Conservation (phyloP, 768 basidiomycete genomes). For the Coprinopsis sp. region DNA sequence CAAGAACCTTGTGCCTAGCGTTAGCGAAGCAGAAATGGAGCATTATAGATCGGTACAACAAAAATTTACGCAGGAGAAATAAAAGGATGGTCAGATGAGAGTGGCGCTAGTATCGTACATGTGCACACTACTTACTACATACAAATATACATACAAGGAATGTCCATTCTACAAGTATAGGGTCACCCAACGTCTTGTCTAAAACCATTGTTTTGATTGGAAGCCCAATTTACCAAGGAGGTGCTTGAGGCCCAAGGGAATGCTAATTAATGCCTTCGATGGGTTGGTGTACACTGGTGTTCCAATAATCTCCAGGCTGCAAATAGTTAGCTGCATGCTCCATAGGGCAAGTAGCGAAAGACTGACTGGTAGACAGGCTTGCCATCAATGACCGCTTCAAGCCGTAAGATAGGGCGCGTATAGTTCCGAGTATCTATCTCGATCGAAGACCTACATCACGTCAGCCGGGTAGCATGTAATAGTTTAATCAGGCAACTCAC, state of each 20-base stretch:
- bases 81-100: conserved; percentile 3
- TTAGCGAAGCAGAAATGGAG: conserved; percentile 80
- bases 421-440: conserved; percentile 62
- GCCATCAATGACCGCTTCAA: conserved; percentile 63
- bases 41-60: conserved; percentile 74
- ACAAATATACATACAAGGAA: conserved; percentile 3
- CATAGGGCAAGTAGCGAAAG: neutral
- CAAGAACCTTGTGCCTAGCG: conserved; percentile 66
- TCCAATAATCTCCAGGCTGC: conserved; percentile 46
- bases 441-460: conserved; percentile 49
- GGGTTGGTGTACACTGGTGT: conserved; percentile 39
- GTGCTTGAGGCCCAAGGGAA: conserved; percentile 46
- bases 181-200: conserved; percentile 10
- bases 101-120: conserved; percentile 1
- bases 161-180: conserved; percentile 7
- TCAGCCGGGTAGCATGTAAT: neutral
- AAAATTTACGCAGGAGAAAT: conserved; percentile 48
- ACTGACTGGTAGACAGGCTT: conserved; percentile 46
- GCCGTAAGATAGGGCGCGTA: conserved; percentile 43
- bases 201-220: conserved; percentile 56
- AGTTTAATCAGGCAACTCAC: conserved; percentile 26
- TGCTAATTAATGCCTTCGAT: conserved; percentile 40
- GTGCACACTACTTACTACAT: neutral
- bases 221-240: conserved; percentile 55
- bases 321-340: neutral